Evolutionary conservation across 352 stramenopile genomes (phyloP).

Genomic region (Saprolegnia diclina): DNA sequence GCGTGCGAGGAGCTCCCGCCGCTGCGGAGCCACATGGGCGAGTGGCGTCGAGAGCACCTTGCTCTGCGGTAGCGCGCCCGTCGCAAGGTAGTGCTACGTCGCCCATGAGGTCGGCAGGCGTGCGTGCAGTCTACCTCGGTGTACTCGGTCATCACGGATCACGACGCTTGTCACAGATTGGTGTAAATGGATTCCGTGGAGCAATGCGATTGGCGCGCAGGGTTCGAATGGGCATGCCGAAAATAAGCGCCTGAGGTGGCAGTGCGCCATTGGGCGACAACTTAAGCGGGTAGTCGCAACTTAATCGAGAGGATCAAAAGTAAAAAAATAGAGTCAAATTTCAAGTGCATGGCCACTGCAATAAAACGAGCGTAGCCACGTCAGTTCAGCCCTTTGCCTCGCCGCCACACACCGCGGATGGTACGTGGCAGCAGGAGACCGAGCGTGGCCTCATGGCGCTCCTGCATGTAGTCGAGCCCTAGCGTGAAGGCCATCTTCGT

Average conservation of each 20-base stretch:
- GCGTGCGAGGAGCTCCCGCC: background rate
- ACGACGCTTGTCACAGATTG: too few relatives aligned
- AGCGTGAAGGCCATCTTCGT: constrained; percentile 86
- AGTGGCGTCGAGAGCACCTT: background rate
- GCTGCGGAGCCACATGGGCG: background rate
- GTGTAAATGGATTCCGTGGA: background rate
- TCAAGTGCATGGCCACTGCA: background rate
- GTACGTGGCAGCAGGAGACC: background rate
- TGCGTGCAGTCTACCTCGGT: background rate
- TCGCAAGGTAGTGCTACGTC: constrained; percentile 2
- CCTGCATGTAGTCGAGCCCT: constrained; percentile 31
- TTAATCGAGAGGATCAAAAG: background rate
- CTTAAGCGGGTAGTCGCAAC: background rate
- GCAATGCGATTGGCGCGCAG: background rate
- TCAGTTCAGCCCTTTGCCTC: constrained; percentile 12
- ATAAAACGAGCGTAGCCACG: background rate
- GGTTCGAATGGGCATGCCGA: background rate
- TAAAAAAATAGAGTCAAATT: background rate
- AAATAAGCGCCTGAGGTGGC: background rate
- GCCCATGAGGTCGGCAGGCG: background rate
- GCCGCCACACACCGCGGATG: constrained; percentile 19
- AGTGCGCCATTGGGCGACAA: background rate
- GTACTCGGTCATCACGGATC: background rate
- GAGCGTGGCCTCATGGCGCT: background rate
- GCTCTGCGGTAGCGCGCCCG: background rate